Conservation (phyloP, 805 yeast genomes). For the Candida khao-thaluensis region DNA sequence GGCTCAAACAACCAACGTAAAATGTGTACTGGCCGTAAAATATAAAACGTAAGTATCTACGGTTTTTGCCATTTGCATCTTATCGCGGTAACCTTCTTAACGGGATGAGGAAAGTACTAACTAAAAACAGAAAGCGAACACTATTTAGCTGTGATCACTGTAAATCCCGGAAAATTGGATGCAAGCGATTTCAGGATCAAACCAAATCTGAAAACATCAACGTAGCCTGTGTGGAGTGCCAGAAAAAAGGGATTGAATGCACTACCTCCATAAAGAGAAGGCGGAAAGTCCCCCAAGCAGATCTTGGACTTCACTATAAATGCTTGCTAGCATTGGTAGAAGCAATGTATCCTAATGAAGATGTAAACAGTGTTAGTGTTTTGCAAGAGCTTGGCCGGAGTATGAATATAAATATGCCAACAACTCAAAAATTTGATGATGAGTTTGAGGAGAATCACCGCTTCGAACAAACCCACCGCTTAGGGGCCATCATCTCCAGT, state of each 20-base stretch:
- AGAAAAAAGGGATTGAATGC: conserved; percentile 5
- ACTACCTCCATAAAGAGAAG: conserved; percentile 1
- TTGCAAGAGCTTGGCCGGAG: not conserved
- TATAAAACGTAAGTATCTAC: too few relatives aligned
- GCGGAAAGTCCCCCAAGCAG: not conserved
- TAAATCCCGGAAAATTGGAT: conserved; percentile 4
- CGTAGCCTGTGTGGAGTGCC: conserved; percentile 1
- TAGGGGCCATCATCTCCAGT: too few relatives aligned
- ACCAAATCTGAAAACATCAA: not conserved
- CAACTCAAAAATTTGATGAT: not conserved
- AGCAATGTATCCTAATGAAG: conserved; percentile 4
- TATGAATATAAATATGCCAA: conserved; percentile 6
- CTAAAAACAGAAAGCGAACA: conserved; percentile 13
- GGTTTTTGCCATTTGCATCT: too few relatives aligned
- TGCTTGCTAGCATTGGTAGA: not conserved
- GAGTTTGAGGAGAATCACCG: not conserved
- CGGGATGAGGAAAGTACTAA: conserved; percentile 17
- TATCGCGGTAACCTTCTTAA: too few relatives aligned
- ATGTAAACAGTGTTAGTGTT: conserved; percentile 1
- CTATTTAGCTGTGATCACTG: conserved; percentile 7
- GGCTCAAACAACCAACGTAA: too few relatives aligned
- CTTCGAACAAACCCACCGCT: too few relatives aligned
- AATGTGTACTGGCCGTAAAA: too few relatives aligned
- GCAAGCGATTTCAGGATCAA: not conserved
- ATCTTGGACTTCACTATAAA: conserved; percentile 5